Base-by-base conservation (phyloP, 192 early-diverging fungal genomes). In the Podila clonocystis region DNA sequence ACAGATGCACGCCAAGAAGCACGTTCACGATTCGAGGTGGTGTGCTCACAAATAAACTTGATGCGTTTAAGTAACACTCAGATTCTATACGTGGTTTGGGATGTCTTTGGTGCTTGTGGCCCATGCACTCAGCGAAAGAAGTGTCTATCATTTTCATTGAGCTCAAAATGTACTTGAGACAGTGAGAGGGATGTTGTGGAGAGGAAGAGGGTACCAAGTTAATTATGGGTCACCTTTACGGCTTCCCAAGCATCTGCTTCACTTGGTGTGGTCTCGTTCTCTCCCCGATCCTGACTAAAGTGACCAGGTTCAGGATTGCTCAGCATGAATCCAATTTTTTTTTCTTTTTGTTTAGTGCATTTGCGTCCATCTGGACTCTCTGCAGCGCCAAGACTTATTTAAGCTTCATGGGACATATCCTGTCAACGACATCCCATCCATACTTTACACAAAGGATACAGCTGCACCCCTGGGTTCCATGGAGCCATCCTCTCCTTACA, bases 1-100 rank as follows among this genome's bases (percentile, higher is more conserved):
- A 33, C 24, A 45, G 34, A 33, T 24, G 34, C 22, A 71, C 41
- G 71, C 71, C 71, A 73, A 73, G 71, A 73, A 59, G 71, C 71
- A 73, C 71, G 63, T 30, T 71, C 49, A 45, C 29, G 28, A 19
- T n/a, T 36, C 9, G 22, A 33, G 28, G 41, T 28, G 36, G 34
- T 28, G 11, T 45, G 62, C 41, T 63, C 34, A 63, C 34, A 41
- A 45, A n/a, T n/a, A 31, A 45, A 45, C 41, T 45, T 15, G 41
- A 17, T 45, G 41, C 41, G 13, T 45, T 45, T 45, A 45, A 45
- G 41, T 45, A 45, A 45, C 41, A 45, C 41, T 45, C 8, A 15
- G 13, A 8, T 45, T 36, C 34, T 45, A 3, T 9, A 45, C 1
- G 34, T 26, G 28, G 41, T 26, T 26, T 6, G 38, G 50, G 11